Evolutionary conservation across 257 asterid genomes (phyloP).

Genomic region (Marsdenia floribunda): DNA sequence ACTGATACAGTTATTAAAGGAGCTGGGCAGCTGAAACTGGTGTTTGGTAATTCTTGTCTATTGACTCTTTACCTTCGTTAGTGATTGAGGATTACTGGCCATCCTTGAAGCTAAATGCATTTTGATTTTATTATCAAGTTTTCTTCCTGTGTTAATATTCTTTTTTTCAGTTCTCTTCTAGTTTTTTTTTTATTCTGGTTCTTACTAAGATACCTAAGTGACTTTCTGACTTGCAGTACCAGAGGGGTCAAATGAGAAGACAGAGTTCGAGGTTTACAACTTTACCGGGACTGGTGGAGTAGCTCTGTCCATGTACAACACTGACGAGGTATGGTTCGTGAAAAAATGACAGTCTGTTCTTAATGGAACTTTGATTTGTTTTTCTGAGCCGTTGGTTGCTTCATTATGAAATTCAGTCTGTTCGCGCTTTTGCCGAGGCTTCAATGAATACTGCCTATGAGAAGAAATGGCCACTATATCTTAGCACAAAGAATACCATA

Average conservation of each 20-base stretch:
- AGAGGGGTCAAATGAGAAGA: slow-evolving; percentile 68
- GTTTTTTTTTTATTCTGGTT: not conserved
- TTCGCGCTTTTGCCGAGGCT: slow-evolving; percentile 84
- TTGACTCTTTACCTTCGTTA: slow-evolving; percentile 4
- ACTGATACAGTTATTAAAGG: slow-evolving; percentile 91
- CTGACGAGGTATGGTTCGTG: slow-evolving; percentile 78
- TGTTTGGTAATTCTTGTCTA: slow-evolving; percentile 56
- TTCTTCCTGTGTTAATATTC: not conserved
- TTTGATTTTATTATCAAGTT: not conserved
- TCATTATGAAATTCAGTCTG: slow-evolving; percentile 49
- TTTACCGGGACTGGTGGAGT: slow-evolving; percentile 98
- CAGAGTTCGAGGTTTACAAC: slow-evolving; percentile 79
- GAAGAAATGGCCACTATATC: slow-evolving; percentile 98
- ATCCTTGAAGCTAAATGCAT: not conserved
- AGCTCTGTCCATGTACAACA: slow-evolving; percentile 96
- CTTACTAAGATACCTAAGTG: not conserved
- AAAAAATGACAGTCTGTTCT: not conserved
- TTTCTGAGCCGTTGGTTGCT: not conserved
- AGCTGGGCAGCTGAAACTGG: slow-evolving; percentile 90
- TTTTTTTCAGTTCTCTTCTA: not conserved
- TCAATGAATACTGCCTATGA: slow-evolving; percentile 81
- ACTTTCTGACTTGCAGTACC: slow-evolving; percentile 52
- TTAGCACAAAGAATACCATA: slow-evolving; percentile 95
- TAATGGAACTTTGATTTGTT: not conserved
- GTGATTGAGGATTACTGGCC: not conserved